phyloP scores from a whole-genome alignment of 192 early-diverging fungal genomes.

The Entrophospora sp. region DNA sequence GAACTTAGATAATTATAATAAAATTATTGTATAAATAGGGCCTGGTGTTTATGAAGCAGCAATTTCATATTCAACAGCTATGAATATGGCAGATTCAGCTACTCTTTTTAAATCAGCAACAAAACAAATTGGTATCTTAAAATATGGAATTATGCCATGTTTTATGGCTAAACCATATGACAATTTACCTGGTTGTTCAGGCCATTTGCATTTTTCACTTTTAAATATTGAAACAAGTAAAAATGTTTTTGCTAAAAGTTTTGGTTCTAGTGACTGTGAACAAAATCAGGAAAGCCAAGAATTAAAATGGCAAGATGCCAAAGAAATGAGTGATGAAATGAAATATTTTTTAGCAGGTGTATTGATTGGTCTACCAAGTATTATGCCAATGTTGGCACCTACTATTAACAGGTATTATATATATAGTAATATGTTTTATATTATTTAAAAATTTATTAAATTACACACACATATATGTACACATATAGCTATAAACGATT shows the following conservation, averaged over 20 bases:
- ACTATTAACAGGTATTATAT: conserved; percentile 70
- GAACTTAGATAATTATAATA: neutral
- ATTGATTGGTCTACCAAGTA: conserved; percentile 53
- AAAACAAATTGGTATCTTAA: conserved; percentile 58
- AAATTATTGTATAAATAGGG: conserved; percentile 26
- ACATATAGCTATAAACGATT: conserved; percentile 63
- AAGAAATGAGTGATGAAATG: conserved; percentile 47
- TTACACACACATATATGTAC: neutral
- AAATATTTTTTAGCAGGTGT: conserved; percentile 45
- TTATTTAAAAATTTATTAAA: too few relatives aligned
- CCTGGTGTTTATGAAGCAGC: conserved; percentile 80
- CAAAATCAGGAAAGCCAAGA: conserved; percentile 9
- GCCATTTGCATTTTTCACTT: conserved; percentile 70
- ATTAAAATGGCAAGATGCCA: conserved; percentile 19
- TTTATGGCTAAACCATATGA: conserved; percentile 82
- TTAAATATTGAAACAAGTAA: conserved; percentile 32
- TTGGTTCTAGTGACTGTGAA: conserved; percentile 1
- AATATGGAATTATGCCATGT: conserved; percentile 60
- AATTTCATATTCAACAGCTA: conserved; percentile 49
- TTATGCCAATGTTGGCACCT: conserved; percentile 65
- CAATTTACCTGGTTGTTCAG: conserved; percentile 68
- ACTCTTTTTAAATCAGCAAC: conserved; percentile 67
- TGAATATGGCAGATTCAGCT: conserved; percentile 60
- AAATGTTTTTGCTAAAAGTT: conserved; percentile 44
- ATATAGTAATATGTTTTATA: too few relatives aligned